Evolutionary conservation across 352 stramenopile genomes (phyloP), one percentile per base, ranked within the genome.

Genomic region (Phytopythium ostracodes): DNA sequence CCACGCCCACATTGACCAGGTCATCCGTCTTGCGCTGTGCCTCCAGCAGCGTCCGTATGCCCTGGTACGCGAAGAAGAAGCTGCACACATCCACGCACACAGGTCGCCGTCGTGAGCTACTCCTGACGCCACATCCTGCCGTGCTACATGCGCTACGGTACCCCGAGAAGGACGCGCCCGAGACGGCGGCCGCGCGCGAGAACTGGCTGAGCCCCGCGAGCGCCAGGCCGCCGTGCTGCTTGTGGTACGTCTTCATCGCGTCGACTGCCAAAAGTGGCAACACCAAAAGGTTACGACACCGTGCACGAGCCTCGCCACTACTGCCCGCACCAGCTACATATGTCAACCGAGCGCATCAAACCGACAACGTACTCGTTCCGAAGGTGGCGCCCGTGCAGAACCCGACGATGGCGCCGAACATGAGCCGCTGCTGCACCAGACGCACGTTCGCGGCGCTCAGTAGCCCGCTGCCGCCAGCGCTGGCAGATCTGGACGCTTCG

Each of bases 11-110:
- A 63, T 80, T 81, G 22, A 78, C 53, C 54, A 91, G 46, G 59
- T 93, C 80, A 24, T 91, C 77, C 22, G 81, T 64, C 3, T 67
- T 65, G 9, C 82, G 73, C 60, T 89, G 76, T 20, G 79, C 77
- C 46, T 88, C 71, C 46, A 93, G 60, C 31, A 78, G 75, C 42
- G 81, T 90, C 74, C 91, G 91, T 25, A 88, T 67, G 35, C 84
- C 84, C 59, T 88, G 84, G 66, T 91, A 93, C 56, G 75, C 61
- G 31, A 88, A 74, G 77, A 93, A 93, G 63, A 93, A 93, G 11
- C 81, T 91, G 31, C 29, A 33, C 29, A 33, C 29, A n/a, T n/a
- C n/a, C n/a, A n/a, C n/a, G n/a, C n/a, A n/a, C n/a, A n/a, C n/a
- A n/a, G n/a, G n/a, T n/a, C n/a, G n/a, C n/a, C n/a, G n/a, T n/a